Percentiles rank a stretch among this genome's conserved stretches.
Evolutionary conservation across 1,139 yeast species (phyloP).

Genomic region (Scheffersomyces illinoinensis): DNA sequence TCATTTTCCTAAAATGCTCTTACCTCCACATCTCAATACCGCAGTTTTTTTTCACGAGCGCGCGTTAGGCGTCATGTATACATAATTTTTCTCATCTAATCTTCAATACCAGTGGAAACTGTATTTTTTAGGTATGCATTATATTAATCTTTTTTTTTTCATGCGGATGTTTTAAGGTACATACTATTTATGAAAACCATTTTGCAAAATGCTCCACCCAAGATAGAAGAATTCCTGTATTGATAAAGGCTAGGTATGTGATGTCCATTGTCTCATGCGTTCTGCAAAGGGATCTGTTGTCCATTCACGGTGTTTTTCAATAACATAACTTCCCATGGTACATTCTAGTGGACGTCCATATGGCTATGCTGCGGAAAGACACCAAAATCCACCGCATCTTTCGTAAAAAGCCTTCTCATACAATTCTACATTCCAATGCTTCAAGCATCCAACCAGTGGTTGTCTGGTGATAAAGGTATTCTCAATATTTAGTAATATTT

Average conservation of each 20-base stretch:
- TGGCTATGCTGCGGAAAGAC: not conserved
- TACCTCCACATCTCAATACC: not conserved
- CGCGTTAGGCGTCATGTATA: not conserved
- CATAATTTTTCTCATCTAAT: not conserved
- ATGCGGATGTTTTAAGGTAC: slow-evolving; percentile 1
- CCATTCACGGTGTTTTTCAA: not conserved
- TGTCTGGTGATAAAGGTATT: not conserved
- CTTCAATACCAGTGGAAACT: not conserved
- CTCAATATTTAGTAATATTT: not conserved
- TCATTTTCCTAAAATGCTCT: not conserved
- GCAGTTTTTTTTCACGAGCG: not conserved
- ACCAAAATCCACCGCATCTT: not conserved
- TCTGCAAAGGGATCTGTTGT: not conserved
- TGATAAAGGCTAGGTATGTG: not conserved
- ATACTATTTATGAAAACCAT: not conserved
- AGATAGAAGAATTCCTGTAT: not conserved
- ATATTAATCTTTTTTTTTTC: not conserved
- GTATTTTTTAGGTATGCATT: not conserved
- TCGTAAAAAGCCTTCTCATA: not conserved
- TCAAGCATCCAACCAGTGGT: not conserved
- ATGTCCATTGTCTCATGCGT: not conserved
- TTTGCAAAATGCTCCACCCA: not conserved
- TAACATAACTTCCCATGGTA: not conserved
- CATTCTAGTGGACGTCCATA: not conserved
- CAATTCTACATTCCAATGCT: not conserved